phyloP scores from a whole-genome alignment of 2,329 filamentous ascomycete species.

The Sordariomycetes sp. region DNA sequence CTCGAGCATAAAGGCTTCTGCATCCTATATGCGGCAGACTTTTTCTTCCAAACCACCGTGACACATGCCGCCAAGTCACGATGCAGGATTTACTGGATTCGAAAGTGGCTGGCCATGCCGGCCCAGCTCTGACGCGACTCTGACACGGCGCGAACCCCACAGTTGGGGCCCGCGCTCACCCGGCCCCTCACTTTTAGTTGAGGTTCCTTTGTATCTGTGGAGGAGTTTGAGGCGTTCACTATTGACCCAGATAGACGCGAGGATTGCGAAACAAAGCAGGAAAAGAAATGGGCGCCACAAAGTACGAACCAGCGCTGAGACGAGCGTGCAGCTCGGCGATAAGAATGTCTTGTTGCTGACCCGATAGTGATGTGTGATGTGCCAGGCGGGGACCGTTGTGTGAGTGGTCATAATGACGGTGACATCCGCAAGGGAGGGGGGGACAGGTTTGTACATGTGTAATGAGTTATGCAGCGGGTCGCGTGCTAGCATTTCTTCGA shows the following conservation, averaged over 20 bases:
- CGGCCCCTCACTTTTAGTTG: neutral
- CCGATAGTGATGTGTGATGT: no score
- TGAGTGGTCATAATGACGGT: no score
- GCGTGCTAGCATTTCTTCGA: neutral
- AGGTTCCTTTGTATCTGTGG: neutral
- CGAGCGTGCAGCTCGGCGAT: no score
- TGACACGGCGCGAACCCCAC: constrained; percentile 2
- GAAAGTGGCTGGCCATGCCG: neutral
- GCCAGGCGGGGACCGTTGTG: no score
- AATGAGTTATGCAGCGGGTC: neutral
- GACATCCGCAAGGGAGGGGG: neutral
- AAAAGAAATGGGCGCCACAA: neutral
- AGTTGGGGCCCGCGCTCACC: neutral
- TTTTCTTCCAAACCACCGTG: no score
- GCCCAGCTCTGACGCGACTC: neutral
- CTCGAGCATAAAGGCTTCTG: no score
- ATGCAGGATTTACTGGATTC: no score
- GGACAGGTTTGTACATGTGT: neutral
- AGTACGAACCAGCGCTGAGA: no score
- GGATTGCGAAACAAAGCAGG: neutral
- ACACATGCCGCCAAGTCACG: no score
- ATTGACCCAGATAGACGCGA: no score
- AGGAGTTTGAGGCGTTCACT: no score
- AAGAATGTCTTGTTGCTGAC: no score
- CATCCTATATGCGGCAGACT: neutral